These are phyloP conservation scores for Tilletia caries DNA, from an alignment of 1,284 basidiomycete genomes.

Conservation along the genomic window DNA sequence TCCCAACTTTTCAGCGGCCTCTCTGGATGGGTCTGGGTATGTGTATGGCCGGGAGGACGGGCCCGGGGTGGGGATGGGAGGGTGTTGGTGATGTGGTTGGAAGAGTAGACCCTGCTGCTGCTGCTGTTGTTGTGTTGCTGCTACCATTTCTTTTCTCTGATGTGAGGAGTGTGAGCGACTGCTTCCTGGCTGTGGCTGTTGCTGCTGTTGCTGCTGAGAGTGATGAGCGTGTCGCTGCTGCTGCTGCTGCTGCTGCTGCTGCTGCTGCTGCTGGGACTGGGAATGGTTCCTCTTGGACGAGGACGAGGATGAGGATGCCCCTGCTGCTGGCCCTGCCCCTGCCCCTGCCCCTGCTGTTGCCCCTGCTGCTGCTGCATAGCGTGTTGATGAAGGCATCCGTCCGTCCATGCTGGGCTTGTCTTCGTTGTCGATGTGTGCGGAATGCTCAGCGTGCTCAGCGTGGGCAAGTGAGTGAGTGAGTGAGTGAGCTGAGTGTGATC, in stretches of 20 bases:
- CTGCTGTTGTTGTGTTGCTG: background rate
- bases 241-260: background rate
- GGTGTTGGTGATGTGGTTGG: conserved; percentile 21
- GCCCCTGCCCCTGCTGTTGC: too few species aligned
- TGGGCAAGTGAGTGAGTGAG: too few species aligned
- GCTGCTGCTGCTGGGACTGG: background rate
- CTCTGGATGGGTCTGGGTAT: background rate
- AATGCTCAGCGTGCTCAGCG: too few species aligned
- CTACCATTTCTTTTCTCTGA: background rate
- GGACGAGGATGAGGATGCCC: too few species aligned
- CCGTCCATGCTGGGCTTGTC: too few species aligned
- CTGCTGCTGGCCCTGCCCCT: too few species aligned
- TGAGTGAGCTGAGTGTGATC: too few species aligned
- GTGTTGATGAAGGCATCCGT: too few species aligned
- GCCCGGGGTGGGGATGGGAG: conserved; percentile 31
- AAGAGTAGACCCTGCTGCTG: background rate
- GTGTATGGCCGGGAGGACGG: conserved; percentile 25
- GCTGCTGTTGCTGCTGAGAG: background rate
- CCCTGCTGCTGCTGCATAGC: too few species aligned
- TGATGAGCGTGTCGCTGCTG: background rate
- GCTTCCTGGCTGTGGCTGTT: background rate
- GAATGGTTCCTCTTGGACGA: too few species aligned
- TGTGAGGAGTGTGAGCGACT: background rate
- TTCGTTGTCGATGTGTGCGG: too few species aligned
- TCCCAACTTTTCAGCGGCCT: too few species aligned